Evolutionary conservation across 2,329 filamentous ascomycete genomes (phyloP).

Genomic region (Fusarium chaquense): DNA sequence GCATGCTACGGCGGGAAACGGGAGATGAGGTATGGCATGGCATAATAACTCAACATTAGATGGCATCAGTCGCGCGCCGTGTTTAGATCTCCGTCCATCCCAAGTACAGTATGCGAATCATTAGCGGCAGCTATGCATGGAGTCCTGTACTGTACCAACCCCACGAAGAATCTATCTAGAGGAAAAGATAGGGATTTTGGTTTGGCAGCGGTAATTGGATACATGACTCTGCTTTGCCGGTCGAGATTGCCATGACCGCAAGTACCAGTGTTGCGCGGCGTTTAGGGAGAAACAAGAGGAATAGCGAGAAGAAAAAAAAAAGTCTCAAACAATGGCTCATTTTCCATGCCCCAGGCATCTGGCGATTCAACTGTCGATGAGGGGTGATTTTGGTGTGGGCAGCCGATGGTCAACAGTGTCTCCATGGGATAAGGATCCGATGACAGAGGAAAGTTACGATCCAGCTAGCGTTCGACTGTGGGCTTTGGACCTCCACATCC

Average conservation of each 20-base stretch:
- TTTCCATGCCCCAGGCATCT: slow-evolving; percentile 27
- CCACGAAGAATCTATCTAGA: neutral
- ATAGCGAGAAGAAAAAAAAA: neutral
- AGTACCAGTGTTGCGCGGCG: slow-evolving; percentile 18
- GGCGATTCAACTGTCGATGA: slow-evolving; percentile 37
- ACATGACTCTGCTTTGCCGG: slow-evolving; percentile 23
- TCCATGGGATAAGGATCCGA: slow-evolving; percentile 37
- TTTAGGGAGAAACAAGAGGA: slow-evolving; percentile 6
- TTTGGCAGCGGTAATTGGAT: slow-evolving; percentile 26
- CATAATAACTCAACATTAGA: slow-evolving; percentile 9
- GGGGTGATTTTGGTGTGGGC: slow-evolving; percentile 34
- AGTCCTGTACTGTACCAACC: neutral
- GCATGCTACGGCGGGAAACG: slow-evolving; percentile 34
- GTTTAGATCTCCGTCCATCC: slow-evolving; percentile 2
- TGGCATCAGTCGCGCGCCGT: slow-evolving; percentile 13
- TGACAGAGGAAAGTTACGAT: slow-evolving; percentile 47
- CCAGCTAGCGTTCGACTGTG: slow-evolving; percentile 43
- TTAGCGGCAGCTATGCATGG: slow-evolving; percentile 20
- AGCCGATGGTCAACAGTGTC: slow-evolving; percentile 38
- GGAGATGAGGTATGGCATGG: slow-evolving; percentile 36
- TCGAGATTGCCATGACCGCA: slow-evolving; percentile 16
- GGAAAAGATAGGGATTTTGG: slow-evolving; percentile 20
- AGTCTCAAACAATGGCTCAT: slow-evolving; percentile 41
- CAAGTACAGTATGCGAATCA: slow-evolving; percentile 10
- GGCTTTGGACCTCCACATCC: slow-evolving; percentile 42